phyloP scores from a whole-genome alignment of 2,329 filamentous ascomycete species.

The Sporothrix protearum region DNA sequence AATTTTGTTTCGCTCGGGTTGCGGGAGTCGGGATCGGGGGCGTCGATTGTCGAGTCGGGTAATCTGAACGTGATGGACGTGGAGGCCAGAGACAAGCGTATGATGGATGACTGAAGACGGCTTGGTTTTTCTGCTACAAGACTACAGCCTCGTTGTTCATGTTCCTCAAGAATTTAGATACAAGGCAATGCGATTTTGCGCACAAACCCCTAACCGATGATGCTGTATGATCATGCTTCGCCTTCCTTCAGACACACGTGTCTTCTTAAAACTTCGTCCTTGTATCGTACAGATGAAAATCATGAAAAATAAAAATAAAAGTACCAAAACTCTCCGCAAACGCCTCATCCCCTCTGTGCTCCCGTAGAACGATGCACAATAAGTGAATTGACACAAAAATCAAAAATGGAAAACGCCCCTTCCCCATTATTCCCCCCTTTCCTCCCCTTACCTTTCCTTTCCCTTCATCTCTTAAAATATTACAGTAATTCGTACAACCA shows the following conservation, averaged over 20 bases:
- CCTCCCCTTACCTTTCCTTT: not conserved
- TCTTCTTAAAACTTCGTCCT: not conserved
- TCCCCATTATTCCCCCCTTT: not conserved
- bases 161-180: no score
- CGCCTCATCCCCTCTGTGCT: not conserved
- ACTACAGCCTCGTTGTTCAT: no score
- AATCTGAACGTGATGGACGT: no score
- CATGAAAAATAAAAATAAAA: not conserved
- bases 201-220: not conserved
- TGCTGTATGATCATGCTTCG: not conserved
- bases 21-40: slow-evolving; percentile 1
- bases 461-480: not conserved
- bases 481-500: not conserved
- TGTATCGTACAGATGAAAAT: not conserved
- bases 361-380: not conserved
- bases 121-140: no score
- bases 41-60: not conserved
- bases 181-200: no score
- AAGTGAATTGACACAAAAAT: not conserved
- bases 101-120: not conserved
- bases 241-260: not conserved
- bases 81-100: not conserved
- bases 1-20: no score
- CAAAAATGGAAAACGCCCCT: not conserved
- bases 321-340: not conserved